phyloP scores from a whole-genome alignment of 2,329 filamentous ascomycete genomes.

The Raffaelea albimanens region DNA sequence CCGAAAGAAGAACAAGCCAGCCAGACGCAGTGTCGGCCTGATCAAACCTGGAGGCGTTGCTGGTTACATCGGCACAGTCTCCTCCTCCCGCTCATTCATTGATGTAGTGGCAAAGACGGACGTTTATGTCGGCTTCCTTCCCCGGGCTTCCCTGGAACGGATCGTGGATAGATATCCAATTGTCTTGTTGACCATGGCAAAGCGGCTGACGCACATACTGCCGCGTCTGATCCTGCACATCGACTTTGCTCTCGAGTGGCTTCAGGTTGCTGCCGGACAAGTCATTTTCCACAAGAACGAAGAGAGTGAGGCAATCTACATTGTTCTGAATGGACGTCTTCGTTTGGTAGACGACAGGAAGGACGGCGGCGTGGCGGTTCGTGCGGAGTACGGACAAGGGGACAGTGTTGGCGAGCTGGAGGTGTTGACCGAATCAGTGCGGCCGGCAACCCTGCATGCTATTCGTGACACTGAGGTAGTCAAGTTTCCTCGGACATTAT shows the following conservation, averaged over 20 bases:
- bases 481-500: constrained; percentile 89
- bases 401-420: constrained; percentile 97
- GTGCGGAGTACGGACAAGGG: constrained; percentile 90
- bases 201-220: constrained; percentile 79
- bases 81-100: constrained; percentile 91
- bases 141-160: constrained; percentile 73
- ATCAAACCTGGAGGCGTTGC: constrained; percentile 92
- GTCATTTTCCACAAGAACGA: constrained; percentile 90
- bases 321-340: constrained; percentile 88
- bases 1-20: constrained; percentile 36
- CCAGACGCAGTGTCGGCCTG: constrained; percentile 66
- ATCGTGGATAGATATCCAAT: constrained; percentile 91
- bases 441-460: constrained; percentile 87
- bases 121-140: constrained; percentile 93
- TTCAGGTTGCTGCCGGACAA: constrained; percentile 90
- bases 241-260: constrained; percentile 96
- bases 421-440: constrained; percentile 85
- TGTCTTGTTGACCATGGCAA: constrained; percentile 89
- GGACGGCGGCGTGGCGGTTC: constrained; percentile 72
- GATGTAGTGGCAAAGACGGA: constrained; percentile 97
- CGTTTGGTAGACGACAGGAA: constrained; percentile 74
- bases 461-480: constrained; percentile 95
- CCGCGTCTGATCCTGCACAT: constrained; percentile 90
- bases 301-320: constrained; percentile 96
- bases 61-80: constrained; percentile 89